Conservation (phyloP, 164 flowering plant genomes). For the Dillenia suffruticosa region DNA sequence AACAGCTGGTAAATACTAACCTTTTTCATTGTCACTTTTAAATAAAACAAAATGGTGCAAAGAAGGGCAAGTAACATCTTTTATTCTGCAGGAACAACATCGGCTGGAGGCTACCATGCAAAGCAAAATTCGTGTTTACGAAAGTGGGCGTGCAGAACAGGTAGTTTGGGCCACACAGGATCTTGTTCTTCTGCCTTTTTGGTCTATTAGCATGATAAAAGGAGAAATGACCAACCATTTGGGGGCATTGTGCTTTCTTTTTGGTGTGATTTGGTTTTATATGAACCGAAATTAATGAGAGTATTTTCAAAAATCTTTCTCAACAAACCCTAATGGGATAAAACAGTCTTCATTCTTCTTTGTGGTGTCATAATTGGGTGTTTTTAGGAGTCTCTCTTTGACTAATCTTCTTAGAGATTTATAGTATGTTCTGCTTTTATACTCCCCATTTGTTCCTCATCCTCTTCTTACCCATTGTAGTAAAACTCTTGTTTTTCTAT, state of each 20-base stretch:
- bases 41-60: not conserved
- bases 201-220: too few relatives aligned
- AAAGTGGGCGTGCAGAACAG: slow-evolving; percentile 94
- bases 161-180: slow-evolving; percentile 26
- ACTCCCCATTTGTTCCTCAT: too few relatives aligned
- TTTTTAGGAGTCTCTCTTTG: too few relatives aligned
- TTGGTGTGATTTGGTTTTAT: not conserved
- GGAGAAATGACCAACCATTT: too few relatives aligned
- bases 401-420: too few relatives aligned
- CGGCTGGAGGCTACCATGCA: slow-evolving; percentile 98
- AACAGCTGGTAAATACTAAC: slow-evolving; percentile 62
- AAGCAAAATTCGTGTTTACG: slow-evolving; percentile 93
- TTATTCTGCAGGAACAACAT: slow-evolving; percentile 66
- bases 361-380: too few relatives aligned
- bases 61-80: slow-evolving; percentile 4
- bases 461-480: too few relatives aligned
- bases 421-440: too few relatives aligned
- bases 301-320: too few relatives aligned
- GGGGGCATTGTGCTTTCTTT: not conserved
- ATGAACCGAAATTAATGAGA: too few relatives aligned
- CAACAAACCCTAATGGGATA: too few relatives aligned
- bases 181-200: too few relatives aligned
- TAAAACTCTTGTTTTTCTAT: not conserved
- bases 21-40: not conserved
- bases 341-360: not conserved